phyloP scores from a whole-genome alignment of 2,329 filamentous ascomycete genomes.

The Talaromyces islandicus region DNA sequence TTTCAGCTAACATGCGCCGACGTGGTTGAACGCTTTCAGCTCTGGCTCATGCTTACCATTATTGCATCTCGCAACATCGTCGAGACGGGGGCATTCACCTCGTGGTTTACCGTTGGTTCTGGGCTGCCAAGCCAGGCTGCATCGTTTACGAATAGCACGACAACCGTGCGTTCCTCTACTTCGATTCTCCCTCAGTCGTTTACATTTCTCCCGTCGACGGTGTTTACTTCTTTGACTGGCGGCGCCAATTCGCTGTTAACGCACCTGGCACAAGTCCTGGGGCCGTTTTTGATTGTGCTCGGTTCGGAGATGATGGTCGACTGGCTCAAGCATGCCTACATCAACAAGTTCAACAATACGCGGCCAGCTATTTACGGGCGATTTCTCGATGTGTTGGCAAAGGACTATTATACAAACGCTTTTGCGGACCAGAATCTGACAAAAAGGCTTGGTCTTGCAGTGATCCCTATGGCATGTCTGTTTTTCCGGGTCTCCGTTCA shows the following conservation, averaged over 20 bases:
- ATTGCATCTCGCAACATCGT: slow-evolving; percentile 95
- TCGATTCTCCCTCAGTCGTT: slow-evolving; percentile 87
- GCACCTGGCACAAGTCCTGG: slow-evolving; percentile 69
- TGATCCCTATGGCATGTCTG: slow-evolving; percentile 85
- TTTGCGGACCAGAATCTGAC: slow-evolving; percentile 88
- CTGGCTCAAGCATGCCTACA: slow-evolving; percentile 94
- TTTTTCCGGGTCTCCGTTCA: slow-evolving; percentile 93
- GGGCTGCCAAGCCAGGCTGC: slow-evolving; percentile 25
- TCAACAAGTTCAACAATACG: slow-evolving; percentile 97
- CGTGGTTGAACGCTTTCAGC: slow-evolving; percentile 91
- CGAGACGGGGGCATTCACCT: slow-evolving; percentile 79
- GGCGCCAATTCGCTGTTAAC: slow-evolving; percentile 38
- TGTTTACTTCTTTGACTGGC: slow-evolving; percentile 36
- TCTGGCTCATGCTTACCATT: slow-evolving; percentile 96
- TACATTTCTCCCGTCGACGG: slow-evolving; percentile 62
- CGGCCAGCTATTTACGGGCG: slow-evolving; percentile 83
- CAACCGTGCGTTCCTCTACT: slow-evolving; percentile 51
- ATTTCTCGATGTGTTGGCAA: slow-evolving; percentile 88
- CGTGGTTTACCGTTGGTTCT: slow-evolving; percentile 33
- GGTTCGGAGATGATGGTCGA: slow-evolving; percentile 97
- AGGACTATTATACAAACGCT: slow-evolving; percentile 96
- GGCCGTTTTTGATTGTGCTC: slow-evolving; percentile 87
- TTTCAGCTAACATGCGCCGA: slow-evolving; percentile 97
- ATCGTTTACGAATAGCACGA: slow-evolving; percentile 40
- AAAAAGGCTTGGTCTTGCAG: slow-evolving; percentile 79